These are phyloP conservation scores for Fusarium vanettenii DNA, from an alignment of 2,329 filamentous ascomycete species.

Conservation along the genomic window DNA sequence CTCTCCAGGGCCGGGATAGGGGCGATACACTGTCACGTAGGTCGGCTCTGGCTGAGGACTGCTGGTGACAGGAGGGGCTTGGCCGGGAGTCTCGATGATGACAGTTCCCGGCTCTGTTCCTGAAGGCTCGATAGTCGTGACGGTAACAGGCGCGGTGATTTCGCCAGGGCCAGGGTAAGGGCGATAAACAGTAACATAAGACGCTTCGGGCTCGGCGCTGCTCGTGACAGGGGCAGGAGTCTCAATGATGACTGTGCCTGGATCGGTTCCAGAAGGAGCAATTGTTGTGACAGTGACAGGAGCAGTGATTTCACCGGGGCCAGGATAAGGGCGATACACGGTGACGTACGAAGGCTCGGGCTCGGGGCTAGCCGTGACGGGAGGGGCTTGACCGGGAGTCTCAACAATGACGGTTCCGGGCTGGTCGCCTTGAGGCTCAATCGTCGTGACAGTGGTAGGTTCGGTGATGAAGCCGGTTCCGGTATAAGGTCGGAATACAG, in stretches of 20 bases:
- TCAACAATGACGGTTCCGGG: constrained; percentile 17
- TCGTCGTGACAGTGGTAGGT: constrained; percentile 9
- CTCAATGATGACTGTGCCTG: constrained; percentile 28
- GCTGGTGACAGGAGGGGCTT: not conserved
- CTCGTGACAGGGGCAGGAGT: constrained; percentile 9
- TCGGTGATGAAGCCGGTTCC: constrained; percentile 7
- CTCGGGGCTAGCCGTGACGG: not conserved
- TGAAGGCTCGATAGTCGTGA: constrained; percentile 3
- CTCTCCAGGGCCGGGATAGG: not conserved
- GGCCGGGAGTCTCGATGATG: not conserved
- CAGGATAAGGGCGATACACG: constrained; percentile 2
- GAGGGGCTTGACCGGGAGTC: constrained; percentile 10
- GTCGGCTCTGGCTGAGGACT: not conserved
- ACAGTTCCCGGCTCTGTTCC: constrained; percentile 17
- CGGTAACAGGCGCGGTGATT: not conserved
- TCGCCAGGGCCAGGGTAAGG: not conserved
- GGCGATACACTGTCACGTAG: not conserved
- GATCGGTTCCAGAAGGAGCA: constrained; percentile 19
- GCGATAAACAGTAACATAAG: not conserved
- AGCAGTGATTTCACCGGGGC: not conserved
- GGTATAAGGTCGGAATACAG: constrained; percentile 4
- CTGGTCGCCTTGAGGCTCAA: constrained; percentile 2
- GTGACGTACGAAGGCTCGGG: constrained; percentile 11
- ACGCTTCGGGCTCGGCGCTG: not conserved
- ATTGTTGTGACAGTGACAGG: constrained; percentile 8